Evolutionary conservation across 2,329 filamentous ascomycete species (phyloP), one percentile per base, ranked within the genome.

Genomic region (Ophiostoma novo-ulmi): DNA sequence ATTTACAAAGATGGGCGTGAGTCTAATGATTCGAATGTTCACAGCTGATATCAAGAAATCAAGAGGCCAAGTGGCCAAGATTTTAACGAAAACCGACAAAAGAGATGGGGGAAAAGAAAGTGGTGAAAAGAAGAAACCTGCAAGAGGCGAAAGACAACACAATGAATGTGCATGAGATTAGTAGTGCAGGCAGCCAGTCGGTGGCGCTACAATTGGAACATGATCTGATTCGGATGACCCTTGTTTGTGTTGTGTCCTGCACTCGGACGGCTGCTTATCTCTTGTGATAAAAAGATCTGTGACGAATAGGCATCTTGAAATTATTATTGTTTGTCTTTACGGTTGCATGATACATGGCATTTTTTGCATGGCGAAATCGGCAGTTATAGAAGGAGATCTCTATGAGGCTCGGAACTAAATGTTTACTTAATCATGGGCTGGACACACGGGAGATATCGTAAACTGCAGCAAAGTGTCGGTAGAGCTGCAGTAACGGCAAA

Each of bases 221-320:
- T 38, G 17, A 31, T 63, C 20, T n/a, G 31, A 31, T 64, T 64
- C 13, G 14, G 31, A 22, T n/a, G 35, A 36, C 31, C 35, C 61
- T 38, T 64, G 17, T 38, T 20, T 58, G n/a, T 22, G 14, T 8
- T 58, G n/a, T 13, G 14, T 58, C 22, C 36, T 44, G 20, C 38
- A 66, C n/a, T 41, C 20, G 1, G 11, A 36, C 70, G 68, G 64
- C 68, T 70, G 13, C 39, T 70, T 71, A 70, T 71, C 70, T 70
- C 44, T 58, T 26, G 22, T 5, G 22, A 26, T 26, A 22, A 8
- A 61, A 64, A 31, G 67, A 71, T 71, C 68, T 69, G 68, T 66
- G 35, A 68, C 70, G 70, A 71, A 71, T 71, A 65, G 55, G n/a
- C 70, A 14, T 3, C 11, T 6, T 20, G 36, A 41, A 22, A 44